phyloP scores from a whole-genome alignment of 768 basidiomycete species.

The Polyporus arcularius region DNA sequence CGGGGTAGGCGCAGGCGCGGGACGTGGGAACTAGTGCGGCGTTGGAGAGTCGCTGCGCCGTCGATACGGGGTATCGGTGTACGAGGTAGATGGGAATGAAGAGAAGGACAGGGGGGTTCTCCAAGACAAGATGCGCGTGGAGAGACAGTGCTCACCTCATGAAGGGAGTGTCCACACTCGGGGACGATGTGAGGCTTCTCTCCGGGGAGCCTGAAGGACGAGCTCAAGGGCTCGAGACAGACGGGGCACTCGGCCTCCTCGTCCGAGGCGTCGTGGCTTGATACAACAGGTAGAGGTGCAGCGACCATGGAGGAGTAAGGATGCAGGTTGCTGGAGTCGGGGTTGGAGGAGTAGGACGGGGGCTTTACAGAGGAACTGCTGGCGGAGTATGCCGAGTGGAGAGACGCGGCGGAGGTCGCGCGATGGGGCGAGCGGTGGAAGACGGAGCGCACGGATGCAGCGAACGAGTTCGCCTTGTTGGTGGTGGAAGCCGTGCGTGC shows the following conservation, averaged over 20 bases:
- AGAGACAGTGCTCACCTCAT: conserved; percentile 59
- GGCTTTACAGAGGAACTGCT: conserved; percentile 28
- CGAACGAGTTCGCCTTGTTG: conserved; percentile 21
- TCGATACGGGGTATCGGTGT: neutral
- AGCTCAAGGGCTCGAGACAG: conserved; percentile 92
- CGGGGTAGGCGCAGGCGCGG: neutral
- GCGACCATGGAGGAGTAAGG: conserved; percentile 63
- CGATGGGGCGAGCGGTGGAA: conserved; percentile 49
- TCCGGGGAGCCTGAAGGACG: conserved; percentile 89
- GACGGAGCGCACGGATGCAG: conserved; percentile 49
- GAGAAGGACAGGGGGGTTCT: neutral
- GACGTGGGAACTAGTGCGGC: conserved; percentile 15
- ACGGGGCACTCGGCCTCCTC: conserved; percentile 95
- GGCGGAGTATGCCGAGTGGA: conserved; percentile 45
- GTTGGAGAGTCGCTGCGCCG: conserved; percentile 1
- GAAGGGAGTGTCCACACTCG: conserved; percentile 97
- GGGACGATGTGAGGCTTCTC: conserved; percentile 98
- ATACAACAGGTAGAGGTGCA: conserved; percentile 73
- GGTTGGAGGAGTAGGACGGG: conserved; percentile 34
- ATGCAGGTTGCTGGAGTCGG: conserved; percentile 44
- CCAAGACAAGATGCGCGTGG: neutral
- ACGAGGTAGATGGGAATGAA: neutral
- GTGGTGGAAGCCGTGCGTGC: conserved; percentile 2
- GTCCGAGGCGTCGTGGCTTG: conserved; percentile 53
- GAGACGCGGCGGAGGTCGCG: conserved; percentile 50